Conservation (phyloP, 805 yeast genomes). For the Metschnikowia picachoensis region DNA sequence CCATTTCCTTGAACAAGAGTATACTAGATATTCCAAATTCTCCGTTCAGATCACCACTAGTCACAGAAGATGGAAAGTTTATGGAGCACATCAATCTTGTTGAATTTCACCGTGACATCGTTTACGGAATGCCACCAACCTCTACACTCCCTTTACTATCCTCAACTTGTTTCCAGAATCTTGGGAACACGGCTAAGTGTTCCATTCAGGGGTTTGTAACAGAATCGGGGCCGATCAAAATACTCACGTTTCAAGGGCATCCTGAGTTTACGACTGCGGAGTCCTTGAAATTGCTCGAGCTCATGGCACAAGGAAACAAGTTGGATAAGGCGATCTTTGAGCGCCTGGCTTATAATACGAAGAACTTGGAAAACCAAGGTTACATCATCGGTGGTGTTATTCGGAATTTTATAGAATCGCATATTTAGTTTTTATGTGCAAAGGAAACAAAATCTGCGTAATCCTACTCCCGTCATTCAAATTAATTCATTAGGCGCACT, state of each 20-base stretch:
- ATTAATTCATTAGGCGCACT: neutral
- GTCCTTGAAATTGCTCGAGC: conserved; percentile 24
- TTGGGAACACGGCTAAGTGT: conserved; percentile 57
- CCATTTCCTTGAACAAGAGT: conserved; percentile 44
- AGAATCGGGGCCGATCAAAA: conserved; percentile 37
- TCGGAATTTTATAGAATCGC: conserved; percentile 25
- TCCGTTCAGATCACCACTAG: conserved; percentile 27
- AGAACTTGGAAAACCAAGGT: conserved; percentile 39
- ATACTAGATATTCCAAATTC: conserved; percentile 24
- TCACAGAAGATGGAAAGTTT: conserved; percentile 50
- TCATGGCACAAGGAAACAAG: conserved; percentile 14
- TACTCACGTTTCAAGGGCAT: conserved; percentile 83
- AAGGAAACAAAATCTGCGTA: too few relatives aligned
- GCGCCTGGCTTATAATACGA: conserved; percentile 27
- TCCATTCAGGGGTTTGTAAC: conserved; percentile 61
- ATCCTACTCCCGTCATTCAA: too few relatives aligned
- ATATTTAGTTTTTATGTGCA: conserved; percentile 3
- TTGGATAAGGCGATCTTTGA: conserved; percentile 27
- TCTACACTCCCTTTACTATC: conserved; percentile 15
- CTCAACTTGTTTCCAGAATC: conserved; percentile 27
- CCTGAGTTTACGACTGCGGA: conserved; percentile 64
- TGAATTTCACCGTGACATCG: conserved; percentile 39
- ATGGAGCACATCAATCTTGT: conserved; percentile 40
- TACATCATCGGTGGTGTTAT: conserved; percentile 33
- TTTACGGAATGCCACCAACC: conserved; percentile 37